Percentiles rank a stretch among this genome's conserved stretches.
These are phyloP conservation scores for Lentinula sp. DNA, from an alignment of 768 basidiomycete species.

Conservation along the genomic window DNA sequence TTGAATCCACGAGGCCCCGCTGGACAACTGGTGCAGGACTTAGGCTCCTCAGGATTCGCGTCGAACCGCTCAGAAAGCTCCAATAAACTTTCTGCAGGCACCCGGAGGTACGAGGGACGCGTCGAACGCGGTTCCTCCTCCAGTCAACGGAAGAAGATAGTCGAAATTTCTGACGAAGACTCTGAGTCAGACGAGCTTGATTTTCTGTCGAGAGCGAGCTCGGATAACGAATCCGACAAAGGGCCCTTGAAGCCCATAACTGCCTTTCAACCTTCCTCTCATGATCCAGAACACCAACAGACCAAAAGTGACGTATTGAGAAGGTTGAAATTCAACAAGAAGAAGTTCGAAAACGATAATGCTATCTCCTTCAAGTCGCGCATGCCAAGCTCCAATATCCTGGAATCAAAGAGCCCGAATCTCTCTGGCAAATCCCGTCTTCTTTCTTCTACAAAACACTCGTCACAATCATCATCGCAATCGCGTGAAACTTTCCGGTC, in stretches of 20 bases:
- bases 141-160: not conserved
- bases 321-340: conserved; percentile 29
- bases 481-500: not conserved
- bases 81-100: not conserved
- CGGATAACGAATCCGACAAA: not conserved
- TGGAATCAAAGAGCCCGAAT: conserved; percentile 3
- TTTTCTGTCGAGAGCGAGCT: not conserved
- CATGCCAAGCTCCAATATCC: conserved; percentile 6
- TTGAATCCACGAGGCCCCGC: not conserved
- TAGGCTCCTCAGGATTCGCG: conserved; percentile 5
- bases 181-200: not conserved
- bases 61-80: not conserved
- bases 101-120: not conserved
- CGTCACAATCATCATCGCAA: not conserved
- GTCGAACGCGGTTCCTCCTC: not conserved
- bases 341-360: conserved; percentile 13
- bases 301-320: conserved; percentile 7
- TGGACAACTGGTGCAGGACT: conserved; percentile 2
- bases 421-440: conserved; percentile 9
- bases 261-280: not conserved
- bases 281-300: not conserved
- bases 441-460: not conserved
- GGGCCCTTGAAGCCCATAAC: not conserved
- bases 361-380: not conserved
- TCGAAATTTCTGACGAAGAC: not conserved